These are phyloP conservation scores for Pseudoturritis turrita DNA, from an alignment of 345 rosid species.

Conservation along the genomic window DNA sequence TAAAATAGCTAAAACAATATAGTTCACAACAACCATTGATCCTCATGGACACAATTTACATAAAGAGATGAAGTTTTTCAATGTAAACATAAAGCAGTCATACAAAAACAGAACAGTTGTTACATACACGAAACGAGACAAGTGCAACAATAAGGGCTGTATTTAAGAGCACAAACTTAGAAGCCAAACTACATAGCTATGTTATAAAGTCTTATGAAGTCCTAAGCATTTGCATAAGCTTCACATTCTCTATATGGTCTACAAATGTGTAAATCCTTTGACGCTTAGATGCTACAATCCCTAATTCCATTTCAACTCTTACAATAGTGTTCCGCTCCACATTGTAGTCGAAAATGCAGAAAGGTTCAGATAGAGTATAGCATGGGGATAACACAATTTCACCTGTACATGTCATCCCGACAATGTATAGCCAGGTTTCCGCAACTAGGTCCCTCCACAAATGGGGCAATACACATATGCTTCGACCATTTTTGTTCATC, in stretches of 20 bases:
- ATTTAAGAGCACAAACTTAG: not conserved
- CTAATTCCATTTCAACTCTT: not conserved
- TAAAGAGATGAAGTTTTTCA: not conserved
- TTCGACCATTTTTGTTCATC: not conserved
- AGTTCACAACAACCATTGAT: not conserved
- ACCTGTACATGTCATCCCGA: not conserved
- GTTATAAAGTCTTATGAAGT: not conserved
- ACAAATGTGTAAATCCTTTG: not conserved
- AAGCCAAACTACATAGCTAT: not conserved
- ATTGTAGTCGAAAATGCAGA: not conserved
- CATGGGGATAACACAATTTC: not conserved
- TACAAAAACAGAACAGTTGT: not conserved
- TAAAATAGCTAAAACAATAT: not conserved
- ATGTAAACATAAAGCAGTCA: not conserved
- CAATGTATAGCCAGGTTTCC: too few species aligned
- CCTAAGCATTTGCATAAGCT: not conserved
- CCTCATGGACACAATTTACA: not conserved
- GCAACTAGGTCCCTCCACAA: not conserved
- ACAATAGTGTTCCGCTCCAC: not conserved
- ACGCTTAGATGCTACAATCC: not conserved
- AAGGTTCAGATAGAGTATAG: too few species aligned
- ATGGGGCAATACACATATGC: not conserved
- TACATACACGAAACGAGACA: not conserved
- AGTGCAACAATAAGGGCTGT: not conserved
- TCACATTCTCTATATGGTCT: not conserved